Evolutionary conservation across 2,329 filamentous ascomycete genomes (phyloP), one percentile per base, ranked within the genome.

Genomic region (Coniella lustricola): DNA sequence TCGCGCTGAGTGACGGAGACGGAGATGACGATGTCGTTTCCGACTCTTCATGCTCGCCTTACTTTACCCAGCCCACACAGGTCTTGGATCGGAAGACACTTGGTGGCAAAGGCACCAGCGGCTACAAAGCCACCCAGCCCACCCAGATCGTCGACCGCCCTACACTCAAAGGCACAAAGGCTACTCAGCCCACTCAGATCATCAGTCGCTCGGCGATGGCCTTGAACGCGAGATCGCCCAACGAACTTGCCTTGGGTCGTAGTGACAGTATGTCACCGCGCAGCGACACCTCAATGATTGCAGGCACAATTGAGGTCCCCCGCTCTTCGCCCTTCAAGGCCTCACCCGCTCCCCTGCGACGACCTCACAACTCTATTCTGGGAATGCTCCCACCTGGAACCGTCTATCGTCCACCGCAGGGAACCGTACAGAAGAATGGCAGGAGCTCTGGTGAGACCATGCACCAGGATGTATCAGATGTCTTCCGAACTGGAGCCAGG

Each of bases 381-480:
- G 67, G 79, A 38, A 85, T 94, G 71, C 86, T 87, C 32, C 87
- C 89, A 22, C 77, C 82, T 39, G 86, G 89, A 7, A 94, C 89
- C 0, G 65, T 74, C 9, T 91, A 86, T 59, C 76, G 79, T n/a
- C 41, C 62, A 4, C 56, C 57, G 3, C 60, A 64, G 22, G 56
- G 51, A 29, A 42, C 34, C 39, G 20, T 34, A 18, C 53, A 57
- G 31, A 46, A 59, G 17, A 52, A 55, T 43, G 49, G 56, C 18
- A 54, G 55, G 17, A 42, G 32, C 17, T 55, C 63, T 45, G 72
- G 69, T 53, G 60, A 64, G 17, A 63, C 69, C 3, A 64, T 64
- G 13, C 57, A 56, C 20, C 59, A 59, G 44, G 62, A 55, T 12
- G 12, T 9, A 17, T 8, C 20, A n/a, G 38, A 40, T 22, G 38